Evolutionary conservation across 1,284 basidiomycete genomes (phyloP), one percentile per base, ranked within the genome.

Genomic region (Leucoagaricus sp.): DNA sequence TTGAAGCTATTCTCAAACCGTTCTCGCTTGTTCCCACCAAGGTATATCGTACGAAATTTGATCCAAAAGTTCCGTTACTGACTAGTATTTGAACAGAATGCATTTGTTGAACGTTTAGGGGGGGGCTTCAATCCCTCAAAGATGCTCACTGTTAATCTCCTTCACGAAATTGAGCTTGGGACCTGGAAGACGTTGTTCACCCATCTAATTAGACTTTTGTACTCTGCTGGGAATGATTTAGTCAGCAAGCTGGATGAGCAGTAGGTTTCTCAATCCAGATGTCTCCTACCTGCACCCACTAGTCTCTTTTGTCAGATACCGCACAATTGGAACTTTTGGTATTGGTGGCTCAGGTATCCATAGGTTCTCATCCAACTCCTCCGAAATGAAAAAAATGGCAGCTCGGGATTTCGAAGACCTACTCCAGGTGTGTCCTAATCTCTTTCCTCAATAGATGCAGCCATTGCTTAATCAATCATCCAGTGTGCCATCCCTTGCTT

Each of bases 401-500:
- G 73, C 70, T 1, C 61, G n/a, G 67, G 68, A 76, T 55, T 75
- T 65, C 57, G 69, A 75, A 58, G 73, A 75, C 45, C 38, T 75
- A 0, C 60, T 75, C 29, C 70, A 75, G 70, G 72, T 72, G 55
- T 52, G n/a, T 3, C 29, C 40, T 44, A 52, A 26, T 17, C 31
- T 33, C 31, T 33, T 7, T 7, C 31, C 6, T 12, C 6, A 7
- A 33, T 33, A 33, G 31, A 28, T 53, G 42, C 4, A 36, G 12
- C 6, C 7, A 6, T 33, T 33, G 12, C 31, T 12, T 33, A 33
- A 33, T 33, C 31, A 33, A 12, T 7, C 31, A 33, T 33, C 31
- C 12, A 76, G 71, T 77, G 75, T 53, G 58, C 67, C 1, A 69
- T 77, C 13, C 72, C 74, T 2, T 72, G 58, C 0, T 70, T 78